These are phyloP conservation scores for Naganishia vaughanmartiniae DNA, from an alignment of 768 basidiomycete genomes.

Conservation along the genomic window DNA sequence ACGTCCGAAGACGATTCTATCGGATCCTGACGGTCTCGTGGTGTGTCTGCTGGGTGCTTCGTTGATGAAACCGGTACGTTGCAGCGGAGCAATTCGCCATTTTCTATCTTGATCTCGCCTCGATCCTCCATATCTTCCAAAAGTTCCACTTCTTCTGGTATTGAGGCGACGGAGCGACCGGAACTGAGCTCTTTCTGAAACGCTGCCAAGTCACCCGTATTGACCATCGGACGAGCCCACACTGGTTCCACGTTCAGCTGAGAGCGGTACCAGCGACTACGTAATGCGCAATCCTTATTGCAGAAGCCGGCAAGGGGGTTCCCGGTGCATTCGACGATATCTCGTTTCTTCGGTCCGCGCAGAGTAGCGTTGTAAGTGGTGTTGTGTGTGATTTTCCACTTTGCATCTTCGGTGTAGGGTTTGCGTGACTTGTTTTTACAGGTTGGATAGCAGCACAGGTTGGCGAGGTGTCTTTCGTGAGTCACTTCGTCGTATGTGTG, in stretches of 20 bases:
- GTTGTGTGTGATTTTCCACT: conserved; percentile 16
- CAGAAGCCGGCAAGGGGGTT: conserved; percentile 49
- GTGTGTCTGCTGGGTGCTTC: background rate
- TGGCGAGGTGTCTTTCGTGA: conserved; percentile 47
- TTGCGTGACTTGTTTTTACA: conserved; percentile 39
- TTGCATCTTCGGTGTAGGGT: conserved; percentile 32
- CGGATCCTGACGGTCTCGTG: background rate
- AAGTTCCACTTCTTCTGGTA: conserved; percentile 34
- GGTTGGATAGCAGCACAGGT: conserved; percentile 44
- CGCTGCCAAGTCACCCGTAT: conserved; percentile 23
- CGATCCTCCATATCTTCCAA: conserved; percentile 42
- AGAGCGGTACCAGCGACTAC: conserved; percentile 43
- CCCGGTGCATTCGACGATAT: conserved; percentile 37
- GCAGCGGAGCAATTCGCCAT: conserved; percentile 6
- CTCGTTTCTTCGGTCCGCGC: conserved; percentile 26
- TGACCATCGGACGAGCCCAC: conserved; percentile 32
- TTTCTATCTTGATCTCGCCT: conserved; percentile 32
- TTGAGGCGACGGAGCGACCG: background rate
- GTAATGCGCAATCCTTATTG: conserved; percentile 33
- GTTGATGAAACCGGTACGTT: background rate
- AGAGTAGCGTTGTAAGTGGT: conserved; percentile 3
- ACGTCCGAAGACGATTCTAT: background rate
- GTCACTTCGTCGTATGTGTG: conserved; percentile 42
- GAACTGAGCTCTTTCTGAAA: conserved; percentile 6
- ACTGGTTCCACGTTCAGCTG: conserved; percentile 35